Percentiles rank a stretch among this genome's conserved stretches.
Conservation (phyloP, 306 rosid genomes). For the Sophora flavescens region DNA sequence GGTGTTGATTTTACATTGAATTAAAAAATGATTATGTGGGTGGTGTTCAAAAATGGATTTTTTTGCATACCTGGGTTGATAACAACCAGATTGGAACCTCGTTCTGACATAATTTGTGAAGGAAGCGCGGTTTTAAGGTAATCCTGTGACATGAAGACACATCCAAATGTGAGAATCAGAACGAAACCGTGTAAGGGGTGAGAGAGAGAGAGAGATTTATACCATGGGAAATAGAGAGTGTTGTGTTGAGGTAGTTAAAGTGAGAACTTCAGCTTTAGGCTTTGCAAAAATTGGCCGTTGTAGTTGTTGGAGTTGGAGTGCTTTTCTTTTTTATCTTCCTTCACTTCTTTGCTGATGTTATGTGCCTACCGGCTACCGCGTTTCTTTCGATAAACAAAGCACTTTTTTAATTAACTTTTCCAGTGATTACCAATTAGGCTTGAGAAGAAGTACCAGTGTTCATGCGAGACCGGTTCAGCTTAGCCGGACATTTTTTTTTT, state of each 20-base stretch:
- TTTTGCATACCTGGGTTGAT: constrained; percentile 81
- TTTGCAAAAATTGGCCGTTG: constrained; percentile 30
- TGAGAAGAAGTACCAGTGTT: no score
- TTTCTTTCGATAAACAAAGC: background rate
- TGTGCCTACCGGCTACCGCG: background rate
- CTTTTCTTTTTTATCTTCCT: background rate
- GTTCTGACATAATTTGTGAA: constrained; percentile 82
- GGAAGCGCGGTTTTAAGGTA: constrained; percentile 93
- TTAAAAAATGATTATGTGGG: constrained; percentile 20
- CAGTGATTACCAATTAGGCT: no score
- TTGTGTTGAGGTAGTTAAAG: background rate
- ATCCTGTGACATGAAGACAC: constrained; percentile 64
- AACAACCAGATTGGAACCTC: constrained; percentile 93
- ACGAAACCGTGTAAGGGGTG: constrained; percentile 20
- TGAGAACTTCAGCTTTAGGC: background rate
- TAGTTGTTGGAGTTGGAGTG: background rate
- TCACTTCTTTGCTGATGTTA: background rate
- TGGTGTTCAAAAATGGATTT: constrained; percentile 21
- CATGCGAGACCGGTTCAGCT: no score
- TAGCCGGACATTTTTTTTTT: no score
- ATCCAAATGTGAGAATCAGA: constrained; percentile 12
- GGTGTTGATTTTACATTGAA: constrained; percentile 10
- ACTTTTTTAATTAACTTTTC: no score
- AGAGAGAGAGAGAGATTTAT: constrained; percentile 1
- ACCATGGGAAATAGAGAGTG: constrained; percentile 47